Evolutionary conservation across 2,329 filamentous ascomycete genomes (phyloP).

Genomic region (Rhinocladiella mackenziei): DNA sequence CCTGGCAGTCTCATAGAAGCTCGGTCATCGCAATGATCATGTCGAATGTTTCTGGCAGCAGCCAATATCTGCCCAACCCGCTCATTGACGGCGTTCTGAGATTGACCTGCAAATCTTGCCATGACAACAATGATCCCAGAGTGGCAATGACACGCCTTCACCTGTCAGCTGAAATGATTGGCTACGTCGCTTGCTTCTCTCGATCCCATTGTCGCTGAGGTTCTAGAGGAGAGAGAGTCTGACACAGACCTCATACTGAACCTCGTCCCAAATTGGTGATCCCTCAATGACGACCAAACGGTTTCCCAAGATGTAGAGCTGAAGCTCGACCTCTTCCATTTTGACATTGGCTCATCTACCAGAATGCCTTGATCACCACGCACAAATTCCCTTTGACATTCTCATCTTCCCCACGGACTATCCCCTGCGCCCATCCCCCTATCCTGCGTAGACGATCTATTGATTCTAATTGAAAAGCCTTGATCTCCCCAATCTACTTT

Average conservation of each 20-base stretch:
- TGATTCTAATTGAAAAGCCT: constrained; percentile 17
- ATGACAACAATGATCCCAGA: too few species aligned
- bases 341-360: constrained; percentile 1
- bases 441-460: constrained; percentile 12
- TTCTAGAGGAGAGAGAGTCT: neutral
- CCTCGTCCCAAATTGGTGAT: neutral
- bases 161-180: constrained; percentile 4
- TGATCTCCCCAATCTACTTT: constrained; percentile 20
- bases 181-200: neutral
- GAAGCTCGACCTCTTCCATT: neutral
- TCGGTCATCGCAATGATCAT: neutral
- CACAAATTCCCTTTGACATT: constrained; percentile 18
- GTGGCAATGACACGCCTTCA: constrained; percentile 1
- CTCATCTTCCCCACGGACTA: constrained; percentile 14
- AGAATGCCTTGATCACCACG: constrained; percentile 3
- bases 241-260: constrained; percentile 6
- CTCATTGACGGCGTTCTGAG: neutral
- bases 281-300: neutral
- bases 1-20: neutral
- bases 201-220: neutral
- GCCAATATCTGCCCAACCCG: constrained; percentile 2
- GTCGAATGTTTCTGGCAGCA: constrained; percentile 2
- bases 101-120: too few species aligned
- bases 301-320: neutral
- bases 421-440: constrained; percentile 23